These are phyloP conservation scores for Chrysoporthe austroafricana DNA, from an alignment of 2,329 filamentous ascomycete species.

Conservation along the genomic window DNA sequence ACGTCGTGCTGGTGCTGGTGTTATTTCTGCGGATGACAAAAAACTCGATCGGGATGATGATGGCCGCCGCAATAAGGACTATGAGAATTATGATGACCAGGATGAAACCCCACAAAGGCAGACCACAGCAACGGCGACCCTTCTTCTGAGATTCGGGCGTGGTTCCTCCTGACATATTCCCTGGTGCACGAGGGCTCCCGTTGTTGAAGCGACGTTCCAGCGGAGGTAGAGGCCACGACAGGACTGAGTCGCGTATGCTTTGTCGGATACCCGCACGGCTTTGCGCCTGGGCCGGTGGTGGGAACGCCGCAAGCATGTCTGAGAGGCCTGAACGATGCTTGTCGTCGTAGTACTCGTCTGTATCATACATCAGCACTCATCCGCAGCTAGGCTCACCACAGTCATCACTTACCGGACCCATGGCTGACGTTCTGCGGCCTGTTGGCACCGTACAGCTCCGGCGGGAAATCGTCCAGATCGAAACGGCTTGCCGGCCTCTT, in stretches of 20 bases:
- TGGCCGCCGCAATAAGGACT: constrained; percentile 75
- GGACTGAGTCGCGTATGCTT: constrained; percentile 52
- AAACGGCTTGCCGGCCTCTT: constrained; percentile 64
- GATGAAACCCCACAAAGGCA: constrained; percentile 80
- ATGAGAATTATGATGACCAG: constrained; percentile 67
- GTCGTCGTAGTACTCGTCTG: constrained; percentile 41
- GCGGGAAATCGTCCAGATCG: constrained; percentile 55
- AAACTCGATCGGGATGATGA: constrained; percentile 75
- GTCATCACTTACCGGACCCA: constrained; percentile 44
- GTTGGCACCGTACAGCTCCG: constrained; percentile 45
- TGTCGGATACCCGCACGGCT: constrained; percentile 45
- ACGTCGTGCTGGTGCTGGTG: constrained; percentile 26
- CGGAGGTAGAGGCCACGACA: constrained; percentile 55
- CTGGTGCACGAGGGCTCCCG: not conserved
- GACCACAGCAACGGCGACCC: constrained; percentile 76
- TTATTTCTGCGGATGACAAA: constrained; percentile 61
- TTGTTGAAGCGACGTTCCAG: constrained; percentile 34
- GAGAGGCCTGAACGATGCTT: constrained; percentile 59
- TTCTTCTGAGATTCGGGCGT: constrained; percentile 38
- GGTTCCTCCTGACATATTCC: not conserved
- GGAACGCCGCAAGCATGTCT: constrained; percentile 69
- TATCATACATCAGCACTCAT: constrained; percentile 32
- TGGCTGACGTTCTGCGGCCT: constrained; percentile 23
- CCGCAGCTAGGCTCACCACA: constrained; percentile 1
- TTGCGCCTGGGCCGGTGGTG: constrained; percentile 60